phyloP scores from a whole-genome alignment of 1,139 yeast genomes.

The Diutina scorzettiae region DNA sequence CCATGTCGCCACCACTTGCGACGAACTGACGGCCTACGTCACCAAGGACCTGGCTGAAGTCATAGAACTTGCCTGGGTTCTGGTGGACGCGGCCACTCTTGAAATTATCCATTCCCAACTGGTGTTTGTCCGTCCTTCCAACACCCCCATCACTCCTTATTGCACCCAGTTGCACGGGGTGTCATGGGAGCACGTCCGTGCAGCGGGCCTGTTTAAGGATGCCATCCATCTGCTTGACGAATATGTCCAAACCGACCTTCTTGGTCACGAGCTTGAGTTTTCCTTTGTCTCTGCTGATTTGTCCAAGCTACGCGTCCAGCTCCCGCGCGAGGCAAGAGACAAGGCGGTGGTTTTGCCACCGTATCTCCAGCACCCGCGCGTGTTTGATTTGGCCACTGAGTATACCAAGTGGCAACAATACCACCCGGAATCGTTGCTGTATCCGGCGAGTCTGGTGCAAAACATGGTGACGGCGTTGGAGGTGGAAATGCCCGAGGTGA shows the following conservation, averaged over 20 bases:
- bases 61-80: conserved; percentile 55
- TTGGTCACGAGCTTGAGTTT: conserved; percentile 36
- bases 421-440: conserved; percentile 50
- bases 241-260: conserved; percentile 30
- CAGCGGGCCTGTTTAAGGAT: conserved; percentile 43
- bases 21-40: conserved; percentile 47
- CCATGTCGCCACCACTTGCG: conserved; percentile 57
- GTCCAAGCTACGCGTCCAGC: conserved; percentile 62
- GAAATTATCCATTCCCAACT: conserved; percentile 26
- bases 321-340: conserved; percentile 75
- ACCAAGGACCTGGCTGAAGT: conserved; percentile 55
- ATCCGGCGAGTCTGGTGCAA: conserved; percentile 34
- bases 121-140: conserved; percentile 47
- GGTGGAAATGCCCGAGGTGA: conserved; percentile 24
- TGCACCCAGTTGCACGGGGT: conserved; percentile 43
- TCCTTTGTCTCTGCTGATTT: conserved; percentile 57
- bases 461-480: conserved; percentile 51
- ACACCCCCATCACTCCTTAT: conserved; percentile 55
- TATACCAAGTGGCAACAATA: conserved; percentile 55
- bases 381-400: conserved; percentile 69
- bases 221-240: conserved; percentile 45
- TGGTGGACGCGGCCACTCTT: conserved; percentile 33
- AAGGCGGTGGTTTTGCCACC: conserved; percentile 61
- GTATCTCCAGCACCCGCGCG: conserved; percentile 62
- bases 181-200: conserved; percentile 54